Percentiles rank a stretch among this genome's conserved stretches.
phyloP scores from a whole-genome alignment of 306 rosid species.

The Notholithocarpus densiflorus region DNA sequence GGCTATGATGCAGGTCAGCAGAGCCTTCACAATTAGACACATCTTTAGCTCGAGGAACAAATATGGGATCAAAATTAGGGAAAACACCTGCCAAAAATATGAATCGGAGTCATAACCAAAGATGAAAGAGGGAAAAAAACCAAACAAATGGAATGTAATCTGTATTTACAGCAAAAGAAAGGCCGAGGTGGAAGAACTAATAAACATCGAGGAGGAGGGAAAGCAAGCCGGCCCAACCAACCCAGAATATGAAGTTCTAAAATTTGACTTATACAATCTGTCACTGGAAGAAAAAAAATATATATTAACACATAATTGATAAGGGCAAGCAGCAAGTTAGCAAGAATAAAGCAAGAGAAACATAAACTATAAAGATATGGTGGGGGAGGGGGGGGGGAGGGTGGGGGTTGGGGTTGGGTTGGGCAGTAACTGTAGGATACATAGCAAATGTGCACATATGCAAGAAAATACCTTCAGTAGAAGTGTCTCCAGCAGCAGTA shows the following conservation, averaged over 20 bases:
- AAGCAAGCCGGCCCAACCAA: slow-evolving; percentile 22
- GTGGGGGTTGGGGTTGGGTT: too few relatives aligned
- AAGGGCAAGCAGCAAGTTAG: neutral
- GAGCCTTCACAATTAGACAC: neutral
- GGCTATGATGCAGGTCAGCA: neutral
- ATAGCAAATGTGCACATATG: neutral
- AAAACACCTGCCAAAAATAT: slow-evolving; percentile 16
- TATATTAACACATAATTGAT: neutral
- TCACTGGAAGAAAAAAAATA: neutral
- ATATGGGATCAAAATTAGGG: slow-evolving; percentile 18
- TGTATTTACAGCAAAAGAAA: slow-evolving; percentile 14
- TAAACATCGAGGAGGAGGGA: slow-evolving; percentile 26
- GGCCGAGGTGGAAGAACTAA: slow-evolving; percentile 6
- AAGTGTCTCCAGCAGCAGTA: neutral
- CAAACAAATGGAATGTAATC: neutral
- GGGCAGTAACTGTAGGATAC: neutral
- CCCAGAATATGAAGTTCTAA: neutral
- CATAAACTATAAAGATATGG: neutral
- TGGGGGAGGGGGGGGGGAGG: too few relatives aligned
- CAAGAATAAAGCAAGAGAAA: neutral
- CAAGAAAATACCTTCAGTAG: slow-evolving; percentile 8
- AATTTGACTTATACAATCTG: neutral
- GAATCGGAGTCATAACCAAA: neutral
- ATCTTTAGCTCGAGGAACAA: neutral
- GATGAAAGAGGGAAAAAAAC: neutral